Percentiles rank a stretch among this genome's conserved stretches.
phyloP scores from a whole-genome alignment of 2,329 filamentous ascomycete genomes.

The Fusarium luffae region DNA sequence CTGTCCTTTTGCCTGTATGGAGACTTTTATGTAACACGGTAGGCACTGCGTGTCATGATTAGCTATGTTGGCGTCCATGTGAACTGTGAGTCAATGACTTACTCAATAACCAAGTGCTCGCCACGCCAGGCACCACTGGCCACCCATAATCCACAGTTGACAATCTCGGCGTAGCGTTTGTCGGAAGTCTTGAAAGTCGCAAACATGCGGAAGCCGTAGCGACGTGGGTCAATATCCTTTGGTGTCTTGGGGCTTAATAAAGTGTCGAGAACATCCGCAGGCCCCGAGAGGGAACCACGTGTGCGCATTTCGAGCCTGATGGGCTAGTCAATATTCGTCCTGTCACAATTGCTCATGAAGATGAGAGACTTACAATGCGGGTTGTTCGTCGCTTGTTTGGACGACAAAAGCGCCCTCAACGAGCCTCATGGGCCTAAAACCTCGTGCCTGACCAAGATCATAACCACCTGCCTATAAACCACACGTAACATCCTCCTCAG shows the following conservation, averaged over 20 bases:
- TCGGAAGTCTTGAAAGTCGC: conserved; percentile 63
- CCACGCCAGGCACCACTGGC: conserved; percentile 60
- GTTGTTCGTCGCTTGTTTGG: conserved; percentile 59
- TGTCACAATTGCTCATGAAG: neutral
- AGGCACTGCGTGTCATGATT: conserved; percentile 44
- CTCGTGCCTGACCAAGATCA: conserved; percentile 55
- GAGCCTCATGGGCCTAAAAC: conserved; percentile 55
- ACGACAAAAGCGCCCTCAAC: conserved; percentile 63
- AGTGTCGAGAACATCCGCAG: conserved; percentile 56
- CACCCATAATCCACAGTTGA: conserved; percentile 63
- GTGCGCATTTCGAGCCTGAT: conserved; percentile 58
- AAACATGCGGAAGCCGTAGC: conserved; percentile 62
- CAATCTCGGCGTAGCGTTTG: conserved; percentile 59
- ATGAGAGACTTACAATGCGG: conserved; percentile 54
- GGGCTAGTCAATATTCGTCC: conserved; percentile 1
- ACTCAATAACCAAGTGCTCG: conserved; percentile 61
- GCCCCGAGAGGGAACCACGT: conserved; percentile 59
- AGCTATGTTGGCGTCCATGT: conserved; percentile 5
- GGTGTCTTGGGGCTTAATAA: conserved; percentile 53
- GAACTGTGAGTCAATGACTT: conserved; percentile 39
- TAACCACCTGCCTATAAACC: conserved; percentile 54
- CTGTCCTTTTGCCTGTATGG: conserved; percentile 8
- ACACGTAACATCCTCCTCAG: conserved; percentile 33
- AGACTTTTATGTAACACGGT: conserved; percentile 49
- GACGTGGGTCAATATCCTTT: conserved; percentile 55